Percentiles rank a stretch among this genome's conserved stretches.
These are phyloP conservation scores for Penicillium sp. DNA, from an alignment of 2,329 filamentous ascomycete genomes.

Conservation along the genomic window DNA sequence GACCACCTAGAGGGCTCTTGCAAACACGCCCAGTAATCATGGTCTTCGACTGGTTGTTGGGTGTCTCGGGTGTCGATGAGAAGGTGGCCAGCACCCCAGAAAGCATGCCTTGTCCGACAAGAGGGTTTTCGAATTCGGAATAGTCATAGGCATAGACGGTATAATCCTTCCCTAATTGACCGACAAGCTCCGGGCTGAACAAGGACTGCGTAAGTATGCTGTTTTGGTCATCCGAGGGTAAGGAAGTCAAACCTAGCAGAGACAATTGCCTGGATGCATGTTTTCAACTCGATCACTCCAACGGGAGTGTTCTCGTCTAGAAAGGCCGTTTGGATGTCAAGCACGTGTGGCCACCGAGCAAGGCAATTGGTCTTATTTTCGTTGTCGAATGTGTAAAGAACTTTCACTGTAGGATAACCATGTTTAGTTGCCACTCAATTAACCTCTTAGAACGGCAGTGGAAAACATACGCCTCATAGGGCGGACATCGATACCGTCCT, in stretches of 20 bases:
- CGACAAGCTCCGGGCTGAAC: constrained; percentile 77
- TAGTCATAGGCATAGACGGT: constrained; percentile 98
- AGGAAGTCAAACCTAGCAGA: constrained; percentile 53
- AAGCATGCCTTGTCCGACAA: constrained; percentile 93
- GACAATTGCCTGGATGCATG: constrained; percentile 80
- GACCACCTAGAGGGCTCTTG: constrained; percentile 72
- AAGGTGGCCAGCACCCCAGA: constrained; percentile 73
- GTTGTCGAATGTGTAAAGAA: constrained; percentile 93
- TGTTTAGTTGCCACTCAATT: constrained; percentile 18
- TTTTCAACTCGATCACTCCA: constrained; percentile 81
- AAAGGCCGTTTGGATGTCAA: constrained; percentile 76
- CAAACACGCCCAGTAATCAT: constrained; percentile 84
- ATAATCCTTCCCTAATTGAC: constrained; percentile 74
- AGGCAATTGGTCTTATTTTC: constrained; percentile 86
- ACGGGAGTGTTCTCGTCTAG: constrained; percentile 79
- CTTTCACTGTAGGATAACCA: constrained; percentile 67
- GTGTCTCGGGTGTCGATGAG: constrained; percentile 52
- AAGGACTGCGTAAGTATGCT: constrained; percentile 10
- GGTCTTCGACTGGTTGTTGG: constrained; percentile 59
- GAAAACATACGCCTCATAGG: constrained; percentile 65
- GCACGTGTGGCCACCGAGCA: constrained; percentile 75
- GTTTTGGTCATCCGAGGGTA: not conserved
- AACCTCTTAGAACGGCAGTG: not conserved
- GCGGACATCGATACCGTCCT: constrained; percentile 58
- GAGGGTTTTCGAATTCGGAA: constrained; percentile 87